These are phyloP conservation scores for Calocybe gangraenosa DNA, from an alignment of 768 basidiomycete genomes.

Conservation along the genomic window DNA sequence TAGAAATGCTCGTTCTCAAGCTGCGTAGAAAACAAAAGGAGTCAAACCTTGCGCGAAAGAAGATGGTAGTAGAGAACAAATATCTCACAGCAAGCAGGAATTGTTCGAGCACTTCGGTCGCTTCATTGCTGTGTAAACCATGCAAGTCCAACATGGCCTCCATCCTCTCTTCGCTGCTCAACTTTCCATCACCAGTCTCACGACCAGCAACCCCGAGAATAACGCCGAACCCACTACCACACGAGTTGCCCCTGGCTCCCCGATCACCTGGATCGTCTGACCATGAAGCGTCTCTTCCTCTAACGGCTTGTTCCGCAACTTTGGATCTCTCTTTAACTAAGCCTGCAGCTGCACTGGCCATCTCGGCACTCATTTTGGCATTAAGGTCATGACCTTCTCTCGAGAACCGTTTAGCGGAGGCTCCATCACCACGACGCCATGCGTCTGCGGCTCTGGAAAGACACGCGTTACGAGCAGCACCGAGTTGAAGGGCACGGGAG, in stretches of 20 bases:
- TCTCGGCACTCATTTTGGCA: conserved; percentile 84
- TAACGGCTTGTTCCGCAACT: conserved; percentile 73
- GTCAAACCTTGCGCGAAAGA: neutral
- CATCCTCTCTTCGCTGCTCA: conserved; percentile 83
- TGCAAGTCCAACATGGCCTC: conserved; percentile 89
- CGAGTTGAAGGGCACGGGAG: conserved; percentile 83
- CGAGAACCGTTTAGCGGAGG: conserved; percentile 91
- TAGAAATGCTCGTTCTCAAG: conserved; percentile 85
- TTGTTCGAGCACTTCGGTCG: conserved; percentile 84
- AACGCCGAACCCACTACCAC: conserved; percentile 83
- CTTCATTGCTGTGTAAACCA: conserved; percentile 91
- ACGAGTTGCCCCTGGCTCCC: conserved; percentile 62
- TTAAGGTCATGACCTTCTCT: conserved; percentile 94
- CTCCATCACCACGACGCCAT: conserved; percentile 93
- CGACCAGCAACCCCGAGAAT: conserved; percentile 79
- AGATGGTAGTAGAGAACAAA: conserved; percentile 9
- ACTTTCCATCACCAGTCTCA: conserved; percentile 46
- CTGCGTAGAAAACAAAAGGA: conserved; percentile 30
- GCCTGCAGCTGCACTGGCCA: conserved; percentile 77
- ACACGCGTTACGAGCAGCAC: conserved; percentile 91
- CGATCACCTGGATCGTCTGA: conserved; percentile 85
- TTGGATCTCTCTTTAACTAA: conserved; percentile 81
- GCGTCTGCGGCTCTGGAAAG: conserved; percentile 94
- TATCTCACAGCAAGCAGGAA: conserved; percentile 80
- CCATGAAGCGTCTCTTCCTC: conserved; percentile 65